phyloP scores from a whole-genome alignment of 2,329 filamentous ascomycete species.

The Immersiporthe knoxdaviesiana region DNA sequence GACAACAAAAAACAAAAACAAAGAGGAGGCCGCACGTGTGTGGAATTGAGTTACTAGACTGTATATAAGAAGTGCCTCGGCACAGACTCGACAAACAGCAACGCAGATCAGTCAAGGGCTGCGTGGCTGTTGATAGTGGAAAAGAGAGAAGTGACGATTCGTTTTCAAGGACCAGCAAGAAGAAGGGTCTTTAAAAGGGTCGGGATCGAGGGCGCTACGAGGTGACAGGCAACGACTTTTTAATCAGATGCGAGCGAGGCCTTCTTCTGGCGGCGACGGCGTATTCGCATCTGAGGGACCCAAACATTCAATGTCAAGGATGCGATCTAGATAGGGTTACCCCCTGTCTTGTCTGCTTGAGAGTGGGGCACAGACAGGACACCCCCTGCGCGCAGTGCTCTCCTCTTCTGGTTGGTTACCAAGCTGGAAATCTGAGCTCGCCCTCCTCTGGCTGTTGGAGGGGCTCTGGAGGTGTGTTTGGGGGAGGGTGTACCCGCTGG shows the following conservation, averaged over 20 bases:
- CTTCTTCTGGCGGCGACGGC: not conserved
- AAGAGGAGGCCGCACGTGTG: not conserved
- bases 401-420: not conserved
- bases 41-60: not conserved
- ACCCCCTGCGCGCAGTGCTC: not conserved
- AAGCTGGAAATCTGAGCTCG: not conserved
- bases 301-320: not conserved
- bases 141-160: not conserved
- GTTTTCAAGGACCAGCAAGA: not conserved
- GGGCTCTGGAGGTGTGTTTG: not conserved
- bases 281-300: not conserved
- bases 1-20: no score
- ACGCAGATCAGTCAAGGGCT: not conserved
- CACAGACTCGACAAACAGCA: not conserved
- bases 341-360: not conserved
- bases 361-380: not conserved
- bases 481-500: not conserved
- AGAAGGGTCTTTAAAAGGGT: not conserved
- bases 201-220: not conserved
- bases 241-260: conserved; percentile 3
- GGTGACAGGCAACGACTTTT: not conserved
- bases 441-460: not conserved
- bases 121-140: not conserved
- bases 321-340: not conserved
- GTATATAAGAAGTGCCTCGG: not conserved